These are phyloP conservation scores for Colletotrichum sp. DNA, from an alignment of 2,329 filamentous ascomycete genomes.

Conservation along the genomic window DNA sequence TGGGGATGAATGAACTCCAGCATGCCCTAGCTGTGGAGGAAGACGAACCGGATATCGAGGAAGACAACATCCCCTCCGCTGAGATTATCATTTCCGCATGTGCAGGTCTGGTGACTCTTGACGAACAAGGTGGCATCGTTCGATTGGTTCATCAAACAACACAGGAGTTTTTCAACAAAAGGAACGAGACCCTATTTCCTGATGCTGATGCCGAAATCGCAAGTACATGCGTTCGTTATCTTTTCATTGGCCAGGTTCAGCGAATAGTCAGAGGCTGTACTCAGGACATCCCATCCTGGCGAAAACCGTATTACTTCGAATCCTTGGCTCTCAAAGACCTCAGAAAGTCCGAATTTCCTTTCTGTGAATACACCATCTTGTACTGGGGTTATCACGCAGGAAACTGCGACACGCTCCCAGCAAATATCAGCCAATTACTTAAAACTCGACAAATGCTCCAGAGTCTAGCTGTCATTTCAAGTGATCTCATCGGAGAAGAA, in stretches of 20 bases:
- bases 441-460: background rate
- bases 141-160: slow-evolving; percentile 45
- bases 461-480: fast-evolving
- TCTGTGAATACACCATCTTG: background rate
- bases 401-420: fast-evolving
- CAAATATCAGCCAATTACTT: fast-evolving
- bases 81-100: slow-evolving; percentile 35
- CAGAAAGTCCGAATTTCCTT: background rate
- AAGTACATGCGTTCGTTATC: slow-evolving; percentile 28
- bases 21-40: slow-evolving; percentile 41
- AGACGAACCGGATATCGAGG: slow-evolving; percentile 27
- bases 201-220: background rate
- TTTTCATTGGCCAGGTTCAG: slow-evolving; percentile 21
- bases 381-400: background rate
- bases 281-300: background rate
- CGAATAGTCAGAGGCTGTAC: fast-evolving
- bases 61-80: slow-evolving; percentile 29
- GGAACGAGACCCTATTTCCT: background rate
- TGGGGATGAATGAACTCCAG: slow-evolving; percentile 35
- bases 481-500: fast-evolving
- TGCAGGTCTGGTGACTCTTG: slow-evolving; percentile 39
- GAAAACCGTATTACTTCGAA: background rate
- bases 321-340: background rate
- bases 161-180: slow-evolving; percentile 41
- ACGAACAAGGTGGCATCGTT: slow-evolving; percentile 35